A percentile compares a stretch with the other conserved stretches of the same genome.
Evolutionary conservation across 345 rosid species (phyloP).

Genomic region (Rhodamnia rubescens): DNA sequence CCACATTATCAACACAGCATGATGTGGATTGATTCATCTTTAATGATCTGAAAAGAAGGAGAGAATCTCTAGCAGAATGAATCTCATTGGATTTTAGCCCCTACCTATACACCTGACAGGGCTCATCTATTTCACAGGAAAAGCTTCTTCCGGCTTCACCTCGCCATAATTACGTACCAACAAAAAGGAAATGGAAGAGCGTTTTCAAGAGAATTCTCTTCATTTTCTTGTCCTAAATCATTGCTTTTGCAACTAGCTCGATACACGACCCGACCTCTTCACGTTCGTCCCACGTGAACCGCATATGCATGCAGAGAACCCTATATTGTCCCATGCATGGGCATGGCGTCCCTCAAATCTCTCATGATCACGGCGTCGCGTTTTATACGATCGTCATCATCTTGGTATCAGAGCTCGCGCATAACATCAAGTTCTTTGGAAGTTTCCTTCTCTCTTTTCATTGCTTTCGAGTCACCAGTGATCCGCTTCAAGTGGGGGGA

Average conservation of each 20-base stretch:
- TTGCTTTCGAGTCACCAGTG: neutral
- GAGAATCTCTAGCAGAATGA: neutral
- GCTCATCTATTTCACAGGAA: neutral
- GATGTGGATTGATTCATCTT: neutral
- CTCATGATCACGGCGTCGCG: constrained; percentile 10
- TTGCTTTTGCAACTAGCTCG: constrained; percentile 2
- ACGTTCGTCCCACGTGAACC: constrained; percentile 33
- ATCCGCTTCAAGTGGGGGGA: neutral
- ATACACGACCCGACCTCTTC: constrained; percentile 19
- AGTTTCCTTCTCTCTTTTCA: neutral
- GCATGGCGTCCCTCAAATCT: neutral
- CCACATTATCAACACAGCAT: neutral
- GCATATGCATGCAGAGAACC: constrained; percentile 12
- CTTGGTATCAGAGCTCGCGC: neutral
- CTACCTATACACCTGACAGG: no score
- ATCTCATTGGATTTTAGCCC: neutral
- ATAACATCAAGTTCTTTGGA: neutral
- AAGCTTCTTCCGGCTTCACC: neutral
- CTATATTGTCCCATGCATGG: neutral
- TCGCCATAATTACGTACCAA: neutral
- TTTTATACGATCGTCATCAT: neutral
- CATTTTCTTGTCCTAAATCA: neutral
- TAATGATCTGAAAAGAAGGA: neutral
- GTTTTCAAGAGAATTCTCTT: neutral
- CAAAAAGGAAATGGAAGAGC: neutral